These are phyloP conservation scores for Tricholoma sp. DNA, from an alignment of 768 basidiomycete genomes.

Conservation along the genomic window DNA sequence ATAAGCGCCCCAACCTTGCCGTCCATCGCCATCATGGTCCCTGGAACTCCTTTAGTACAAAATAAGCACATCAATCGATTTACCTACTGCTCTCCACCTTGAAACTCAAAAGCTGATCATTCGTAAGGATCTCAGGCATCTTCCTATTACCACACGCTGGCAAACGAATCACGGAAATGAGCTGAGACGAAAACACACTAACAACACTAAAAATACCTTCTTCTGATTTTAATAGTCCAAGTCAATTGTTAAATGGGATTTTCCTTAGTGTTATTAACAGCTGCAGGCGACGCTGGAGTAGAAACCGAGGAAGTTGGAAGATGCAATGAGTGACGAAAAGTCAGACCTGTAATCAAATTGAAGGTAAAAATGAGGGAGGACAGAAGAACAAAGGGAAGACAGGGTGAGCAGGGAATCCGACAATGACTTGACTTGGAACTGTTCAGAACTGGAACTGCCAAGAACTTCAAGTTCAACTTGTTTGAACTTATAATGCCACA, in stretches of 20 bases:
- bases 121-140: background rate
- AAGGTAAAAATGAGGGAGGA: too few species aligned
- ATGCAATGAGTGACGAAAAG: background rate
- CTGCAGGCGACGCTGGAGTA: too few species aligned
- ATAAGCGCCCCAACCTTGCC: background rate
- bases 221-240: too few species aligned
- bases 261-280: too few species aligned
- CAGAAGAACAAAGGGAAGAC: too few species aligned
- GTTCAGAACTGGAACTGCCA: too few species aligned
- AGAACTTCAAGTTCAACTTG: too few species aligned
- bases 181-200: background rate
- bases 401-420: too few species aligned
- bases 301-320: background rate
- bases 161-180: background rate
- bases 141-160: background rate
- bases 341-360: background rate
- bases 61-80: background rate
- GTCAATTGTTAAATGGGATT: too few species aligned
- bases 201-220: too few species aligned
- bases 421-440: too few species aligned
- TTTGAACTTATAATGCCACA: too few species aligned
- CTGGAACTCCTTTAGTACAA: background rate
- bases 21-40: background rate
- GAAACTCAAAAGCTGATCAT: background rate
- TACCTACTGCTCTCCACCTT: background rate